Base-by-base conservation (phyloP, 2,329 filamentous ascomycete species). In the Trichoderma oligosporum region DNA sequence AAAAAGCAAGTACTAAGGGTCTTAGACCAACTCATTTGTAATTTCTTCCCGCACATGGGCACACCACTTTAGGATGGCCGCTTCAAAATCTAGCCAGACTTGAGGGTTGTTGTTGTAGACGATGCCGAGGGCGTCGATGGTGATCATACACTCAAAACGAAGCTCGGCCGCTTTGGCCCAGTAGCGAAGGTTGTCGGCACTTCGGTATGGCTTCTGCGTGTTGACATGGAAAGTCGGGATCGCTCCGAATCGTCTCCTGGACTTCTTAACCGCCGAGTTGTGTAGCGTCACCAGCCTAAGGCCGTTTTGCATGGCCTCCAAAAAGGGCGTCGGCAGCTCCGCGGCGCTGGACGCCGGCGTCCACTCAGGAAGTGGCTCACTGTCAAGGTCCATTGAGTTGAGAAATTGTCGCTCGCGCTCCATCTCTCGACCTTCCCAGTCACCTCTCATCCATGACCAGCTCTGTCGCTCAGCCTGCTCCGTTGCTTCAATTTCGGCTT, bases 81-180 rank as follows among this genome's bases (percentile, higher is more conserved):
- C 78, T 70, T 99, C 92, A 62, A 99, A 95, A 56, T 86, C 82
- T 51, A 81, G 76, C 92, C 92, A 97, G 11, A 85, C 84, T 53
- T 83, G 79, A 1, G 80, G 80, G 48, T 82, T 79, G 59, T 80
- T 86, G 67, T 86, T 87, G 68, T 92, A 88, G 20, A 96, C 92
- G 7, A 97, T 82, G 25, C 87, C 91, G 73, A 95, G 86, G 20
- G 93, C 90, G 67, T 97, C 91, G 54, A 96, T 80, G 61, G 87
- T 83, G 51, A 97, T 78, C 64, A 88, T 82, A 36, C 92, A 83
- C 73, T 97, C 94, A 86, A 93, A 99, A 56, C 94, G 85, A 58
- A 97, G 79, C 74, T 99, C 92, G 7, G 92, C 91, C 1, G 93
- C 94, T 76, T 99, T 99, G 73, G 89, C 83, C 93, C 94, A 99